Conservation (phyloP, 1,284 basidiomycete species). For the Anthracocystis setariae region DNA sequence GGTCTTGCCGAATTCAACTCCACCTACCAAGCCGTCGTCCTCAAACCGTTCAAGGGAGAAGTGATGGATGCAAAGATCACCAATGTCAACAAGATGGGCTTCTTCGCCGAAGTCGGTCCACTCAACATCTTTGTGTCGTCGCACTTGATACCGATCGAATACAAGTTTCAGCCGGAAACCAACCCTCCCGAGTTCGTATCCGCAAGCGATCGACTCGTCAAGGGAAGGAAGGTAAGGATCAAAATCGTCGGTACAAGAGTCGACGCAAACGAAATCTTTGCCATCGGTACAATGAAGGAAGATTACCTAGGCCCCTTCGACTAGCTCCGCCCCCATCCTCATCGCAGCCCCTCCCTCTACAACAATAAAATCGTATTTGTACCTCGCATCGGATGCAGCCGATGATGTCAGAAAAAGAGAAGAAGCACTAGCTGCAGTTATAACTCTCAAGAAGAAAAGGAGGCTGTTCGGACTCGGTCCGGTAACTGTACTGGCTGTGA, state of each 20-base stretch:
- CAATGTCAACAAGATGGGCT: conserved; percentile 99
- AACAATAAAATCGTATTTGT: too few relatives aligned
- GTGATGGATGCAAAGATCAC: conserved; percentile 96
- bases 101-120: conserved; percentile 95
- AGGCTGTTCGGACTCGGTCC: background rate
- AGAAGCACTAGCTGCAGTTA: background rate
- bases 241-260: conserved; percentile 97
- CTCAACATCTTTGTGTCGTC: conserved; percentile 75
- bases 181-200: conserved; percentile 66
- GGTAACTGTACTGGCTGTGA: too few relatives aligned
- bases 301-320: conserved; percentile 64
- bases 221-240: conserved; percentile 88
- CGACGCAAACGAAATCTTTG: conserved; percentile 89
- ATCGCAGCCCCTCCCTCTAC: too few relatives aligned
- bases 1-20: conserved; percentile 87
- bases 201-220: conserved; percentile 72
- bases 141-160: conserved; percentile 79
- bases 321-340: conserved; percentile 9
- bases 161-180: conserved; percentile 65
- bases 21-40: conserved; percentile 64
- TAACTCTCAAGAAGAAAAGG: background rate
- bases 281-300: conserved; percentile 67
- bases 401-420: background rate
- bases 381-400: background rate
- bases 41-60: conserved; percentile 86